Evolutionary conservation across 2,329 filamentous ascomycete species (phyloP), one percentile per base, ranked within the genome.

Genomic region (Exserohilum rostratum): DNA sequence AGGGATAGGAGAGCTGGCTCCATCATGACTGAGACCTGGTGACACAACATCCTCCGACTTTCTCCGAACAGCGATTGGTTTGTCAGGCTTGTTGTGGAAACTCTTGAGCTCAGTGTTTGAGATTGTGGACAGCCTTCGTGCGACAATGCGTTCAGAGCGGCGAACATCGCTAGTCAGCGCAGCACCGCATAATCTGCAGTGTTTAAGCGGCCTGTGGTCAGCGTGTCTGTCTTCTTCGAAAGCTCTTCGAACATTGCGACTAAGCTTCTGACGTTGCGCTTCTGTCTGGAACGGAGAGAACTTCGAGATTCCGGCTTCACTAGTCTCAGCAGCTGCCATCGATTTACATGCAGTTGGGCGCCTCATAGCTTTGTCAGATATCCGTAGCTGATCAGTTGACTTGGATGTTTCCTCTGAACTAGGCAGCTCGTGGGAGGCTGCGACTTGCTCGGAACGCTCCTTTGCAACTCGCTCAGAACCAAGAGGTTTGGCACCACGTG

Each of bases 171-270:
- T 37, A 25, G 37, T 52, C 55, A 61, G 17, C 52, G 59, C 48
- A 37, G 55, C 48, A 53, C 53, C 56, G 46, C 44, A 40, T 52
- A 58, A 62, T 18, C 44, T 45, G 39, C 58, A 56, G 10, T 54
- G 53, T 33, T 47, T 33, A 6, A 44, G 35, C 53, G 38, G 52
- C 38, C 45, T 52, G n/a, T 38, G 42, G 12, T 17, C 17, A 10
- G 31, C 15, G 25, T 35, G 22, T 45, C 27, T 35, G 49, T 57
- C 44, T 33, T 50, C 46, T 18, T 57, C 47, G 52, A 62, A 27
- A 60, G 52, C 17, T 42, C 43, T 58, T 70, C 64, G 65, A 67
- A 70, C 45, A 62, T 53, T 22, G 49, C 51, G 46, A 68, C 58
- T 29, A 68, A 56, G 39, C 27, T 55, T 46, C 38, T 60, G 5